Evolutionary conservation across 2,329 filamentous ascomycete species (phyloP), one percentile per base, ranked within the genome.

Genomic region (Phialocephala subalpina): DNA sequence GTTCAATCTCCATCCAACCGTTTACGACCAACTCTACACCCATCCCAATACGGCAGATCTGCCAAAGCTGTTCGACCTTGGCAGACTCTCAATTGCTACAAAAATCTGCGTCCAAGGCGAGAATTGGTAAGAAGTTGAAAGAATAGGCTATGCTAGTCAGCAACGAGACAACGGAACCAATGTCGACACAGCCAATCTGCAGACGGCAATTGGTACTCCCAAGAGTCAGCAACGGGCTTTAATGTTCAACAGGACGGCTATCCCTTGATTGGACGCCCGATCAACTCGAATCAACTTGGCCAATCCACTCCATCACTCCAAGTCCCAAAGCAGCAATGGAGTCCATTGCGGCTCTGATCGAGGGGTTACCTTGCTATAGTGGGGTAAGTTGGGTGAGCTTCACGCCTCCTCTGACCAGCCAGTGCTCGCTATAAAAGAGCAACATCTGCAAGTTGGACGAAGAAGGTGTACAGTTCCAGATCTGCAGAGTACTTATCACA

Each of bases 291-390:
- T n/a, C 40, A 42, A 16, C n/a, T 22, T 25, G 20, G 18, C 18
- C 25, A 53, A 5, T 53, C 49, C 49, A 29, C 22, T 16, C 14
- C 14, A n/a, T 29, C 11, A 53, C 14, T 58, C 45, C 45, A 49
- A 49, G 57, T 49, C 69, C 69, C 65, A 68, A 72, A 65, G 58
- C 62, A 70, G 70, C 62, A 69, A 72, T 69, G 38, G 33, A 67
- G 62, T 72, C 70, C 70, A 59, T 53, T 47, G 67, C 64, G 62
- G 63, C 65, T 68, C 67, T 65, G n/a, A 64, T 27, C 47, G 67
- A 68, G 66, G 70, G 69, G 65, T 62, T 60, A 53, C 25, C 49
- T 53, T 53, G 40, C 60, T 62, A 65, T 66, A 61, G 65, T 63
- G 72, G 66, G 70, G 63, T 67, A 67, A 40, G 58, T 47, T 53